Percentiles rank a stretch among this genome's conserved stretches.
Evolutionary conservation across 176 grass and related monocot genomes (phyloP).

Genomic region (Phyllostachys edulis): DNA sequence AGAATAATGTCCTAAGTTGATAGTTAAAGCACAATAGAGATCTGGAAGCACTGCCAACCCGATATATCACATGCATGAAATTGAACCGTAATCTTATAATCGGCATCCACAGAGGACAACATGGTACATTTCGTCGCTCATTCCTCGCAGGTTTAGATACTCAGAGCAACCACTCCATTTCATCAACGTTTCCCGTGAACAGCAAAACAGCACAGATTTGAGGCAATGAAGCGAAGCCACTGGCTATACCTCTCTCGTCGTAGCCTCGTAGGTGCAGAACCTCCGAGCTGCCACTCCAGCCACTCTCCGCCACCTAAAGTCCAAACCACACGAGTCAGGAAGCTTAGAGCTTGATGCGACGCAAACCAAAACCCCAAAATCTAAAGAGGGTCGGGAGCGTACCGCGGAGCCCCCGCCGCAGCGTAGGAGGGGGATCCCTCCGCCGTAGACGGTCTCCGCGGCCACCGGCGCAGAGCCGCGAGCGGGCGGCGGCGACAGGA

Average conservation of each 20-base stretch:
- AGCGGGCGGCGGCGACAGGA: constrained; percentile 27
- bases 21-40: neutral
- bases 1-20: neutral
- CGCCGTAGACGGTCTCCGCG: neutral
- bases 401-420: neutral
- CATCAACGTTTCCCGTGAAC: neutral
- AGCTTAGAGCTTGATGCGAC: neutral
- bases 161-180: neutral
- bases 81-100: neutral
- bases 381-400: neutral
- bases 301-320: constrained; percentile 23
- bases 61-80: neutral
- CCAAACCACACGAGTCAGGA: constrained; percentile 25
- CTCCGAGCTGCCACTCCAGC: constrained; percentile 30
- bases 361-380: neutral
- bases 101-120: neutral
- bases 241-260: constrained; percentile 48
- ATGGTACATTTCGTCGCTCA: neutral
- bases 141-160: neutral
- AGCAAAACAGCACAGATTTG: constrained; percentile 2
- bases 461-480: neutral
- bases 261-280: constrained; percentile 42
- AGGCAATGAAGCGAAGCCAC: constrained; percentile 3
- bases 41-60: neutral
- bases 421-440: neutral